phyloP scores from a whole-genome alignment of 2,329 filamentous ascomycete species.

The Trichoderma pleuroti region DNA sequence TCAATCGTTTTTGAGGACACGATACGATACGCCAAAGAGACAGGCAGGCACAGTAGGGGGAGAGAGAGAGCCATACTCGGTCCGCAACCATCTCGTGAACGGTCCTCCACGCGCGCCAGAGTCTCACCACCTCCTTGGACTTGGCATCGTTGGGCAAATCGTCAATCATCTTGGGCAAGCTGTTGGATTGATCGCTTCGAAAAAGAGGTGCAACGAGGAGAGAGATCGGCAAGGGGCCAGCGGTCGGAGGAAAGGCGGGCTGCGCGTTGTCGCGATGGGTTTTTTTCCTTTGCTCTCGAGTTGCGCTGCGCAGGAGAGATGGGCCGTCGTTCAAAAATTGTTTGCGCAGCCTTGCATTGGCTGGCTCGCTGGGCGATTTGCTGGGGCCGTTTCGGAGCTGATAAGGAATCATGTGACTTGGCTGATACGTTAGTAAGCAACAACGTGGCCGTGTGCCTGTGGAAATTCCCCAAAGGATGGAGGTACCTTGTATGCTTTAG shows the following conservation, averaged over 20 bases:
- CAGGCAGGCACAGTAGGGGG: too few species aligned
- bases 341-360: constrained; percentile 21
- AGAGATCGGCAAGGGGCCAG: background rate
- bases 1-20: background rate
- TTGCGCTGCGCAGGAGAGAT: background rate
- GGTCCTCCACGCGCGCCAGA: constrained; percentile 93
- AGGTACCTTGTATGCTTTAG: too few species aligned
- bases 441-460: background rate
- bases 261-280: background rate
- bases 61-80: constrained; percentile 56
- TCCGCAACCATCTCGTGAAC: constrained; percentile 93
- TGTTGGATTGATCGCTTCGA: background rate
- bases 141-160: constrained; percentile 47
- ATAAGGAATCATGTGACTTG: constrained; percentile 19
- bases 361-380: constrained; percentile 7
- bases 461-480: background rate
- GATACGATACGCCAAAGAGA: background rate
- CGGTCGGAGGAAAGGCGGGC: background rate
- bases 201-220: background rate
- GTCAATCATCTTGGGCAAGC: constrained; percentile 35
- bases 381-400: background rate
- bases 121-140: constrained; percentile 57
- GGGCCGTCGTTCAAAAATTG: constrained; percentile 18
- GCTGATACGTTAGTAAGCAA: background rate
- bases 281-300: background rate